Base-by-base conservation (phyloP, 495 filamentous ascomycete genomes). In the Delitschia confertaspora region DNA sequence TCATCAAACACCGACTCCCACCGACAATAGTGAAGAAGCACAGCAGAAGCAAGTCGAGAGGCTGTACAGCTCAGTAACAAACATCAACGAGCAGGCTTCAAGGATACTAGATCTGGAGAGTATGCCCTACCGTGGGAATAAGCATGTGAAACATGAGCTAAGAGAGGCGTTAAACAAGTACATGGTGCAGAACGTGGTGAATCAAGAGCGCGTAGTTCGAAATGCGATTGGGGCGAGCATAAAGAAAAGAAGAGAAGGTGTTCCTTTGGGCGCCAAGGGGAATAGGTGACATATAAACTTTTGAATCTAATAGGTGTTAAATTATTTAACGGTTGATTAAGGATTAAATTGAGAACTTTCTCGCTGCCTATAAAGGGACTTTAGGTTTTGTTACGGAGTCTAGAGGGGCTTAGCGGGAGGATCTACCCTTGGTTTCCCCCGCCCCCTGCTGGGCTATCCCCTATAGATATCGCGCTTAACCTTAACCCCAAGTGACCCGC, bases 101-200 rank as follows among this genome's bases (percentile, higher is more conserved):
- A 69, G 83, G 37, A 58, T 93, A 47, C 60, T 94, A 61, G 75
- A 78, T 30, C 63, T 89, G 48, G 86, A 93, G 47, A 76, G 84
- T 63, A 76, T 76, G 47, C 91, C 91, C n/a, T 94, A 89, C 59
- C 74, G 69, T 18, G 79, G 78, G 10, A 84, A 93, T 57, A 66
- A 71, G 23, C 69, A 76, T 47, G 71, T 70, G 5, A 64, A 82
- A 43, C 44, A 45, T 17, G 55, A 59, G 10, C 33, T 69, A 30
- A 23, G 51, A 32, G 44, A 46, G 21, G 45, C 53, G 27, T 13
- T 69, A 34, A 62, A 60, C 47, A 57, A 61, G 29, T 67, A 64
- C 52, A 49, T 69, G 29, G 64, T 69, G 23, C 58, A 63, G 42
- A 69, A 68, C 47, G 61, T 63, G 13, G 53, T 69, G 16, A 49